phyloP scores from a whole-genome alignment of 163 green algal genomes.

The Chlorella variabilis region DNA sequence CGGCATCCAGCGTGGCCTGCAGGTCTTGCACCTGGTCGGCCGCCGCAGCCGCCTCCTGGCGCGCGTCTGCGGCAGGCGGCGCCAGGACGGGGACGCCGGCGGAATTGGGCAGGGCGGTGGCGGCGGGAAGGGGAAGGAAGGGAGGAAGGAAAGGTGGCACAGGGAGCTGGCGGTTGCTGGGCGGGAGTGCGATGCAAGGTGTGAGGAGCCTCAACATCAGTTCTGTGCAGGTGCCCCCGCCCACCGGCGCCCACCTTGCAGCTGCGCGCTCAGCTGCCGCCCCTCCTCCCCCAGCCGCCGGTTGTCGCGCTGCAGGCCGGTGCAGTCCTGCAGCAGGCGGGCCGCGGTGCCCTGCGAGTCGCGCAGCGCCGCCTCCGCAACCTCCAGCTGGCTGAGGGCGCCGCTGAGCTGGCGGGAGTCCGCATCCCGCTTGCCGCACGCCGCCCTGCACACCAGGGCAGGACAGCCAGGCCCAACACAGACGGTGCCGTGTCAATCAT shows the following conservation, averaged over 20 bases:
- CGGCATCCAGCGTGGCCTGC: conserved; percentile 22
- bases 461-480: too few species aligned
- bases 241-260: not conserved
- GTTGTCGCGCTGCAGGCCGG: conserved; percentile 22
- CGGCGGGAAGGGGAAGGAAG: too few species aligned
- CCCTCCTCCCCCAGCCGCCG: not conserved
- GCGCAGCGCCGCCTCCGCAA: conserved; percentile 35
- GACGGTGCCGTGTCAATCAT: not conserved
- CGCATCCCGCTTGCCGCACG: conserved; percentile 1
- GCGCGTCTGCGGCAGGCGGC: conserved; percentile 23
- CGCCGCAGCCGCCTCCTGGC: not conserved
- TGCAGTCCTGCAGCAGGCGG: conserved; percentile 37
- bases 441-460: not conserved
- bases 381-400: conserved; percentile 31
- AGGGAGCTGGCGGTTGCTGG: too few species aligned
- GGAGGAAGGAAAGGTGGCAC: too few species aligned
- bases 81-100: too few species aligned
- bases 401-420: conserved; percentile 14
- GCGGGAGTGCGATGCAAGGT: too few species aligned
- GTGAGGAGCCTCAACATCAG: too few species aligned
- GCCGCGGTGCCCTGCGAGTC: conserved; percentile 32
- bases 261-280: not conserved
- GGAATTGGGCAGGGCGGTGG: too few species aligned
- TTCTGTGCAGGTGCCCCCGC: too few species aligned
- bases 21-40: conserved; percentile 32